phyloP scores from a whole-genome alignment of 2,329 filamentous ascomycete genomes.

The Fusarium tuaranense region DNA sequence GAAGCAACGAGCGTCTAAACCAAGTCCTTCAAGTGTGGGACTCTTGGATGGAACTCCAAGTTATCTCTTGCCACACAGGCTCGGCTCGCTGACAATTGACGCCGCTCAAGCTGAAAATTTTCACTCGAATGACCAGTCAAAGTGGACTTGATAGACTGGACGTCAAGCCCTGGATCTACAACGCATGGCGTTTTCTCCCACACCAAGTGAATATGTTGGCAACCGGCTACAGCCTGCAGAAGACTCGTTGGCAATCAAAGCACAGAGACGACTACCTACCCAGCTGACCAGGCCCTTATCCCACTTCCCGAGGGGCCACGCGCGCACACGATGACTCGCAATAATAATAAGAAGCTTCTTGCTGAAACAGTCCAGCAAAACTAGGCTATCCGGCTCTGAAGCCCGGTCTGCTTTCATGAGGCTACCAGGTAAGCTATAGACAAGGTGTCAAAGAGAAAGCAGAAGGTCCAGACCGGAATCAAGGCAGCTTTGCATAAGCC shows the following conservation, averaged over 20 bases:
- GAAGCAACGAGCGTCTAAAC: conserved; percentile 18
- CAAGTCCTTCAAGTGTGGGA: conserved; percentile 29
- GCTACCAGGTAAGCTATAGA: conserved; percentile 19
- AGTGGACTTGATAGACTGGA: background rate
- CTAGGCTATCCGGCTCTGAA: conserved; percentile 10
- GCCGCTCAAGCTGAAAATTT: conserved; percentile 11
- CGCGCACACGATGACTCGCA: conserved; percentile 15
- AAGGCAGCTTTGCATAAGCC: conserved; percentile 18
- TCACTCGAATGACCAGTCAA: conserved; percentile 6
- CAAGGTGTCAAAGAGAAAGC: conserved; percentile 8
- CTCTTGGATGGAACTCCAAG: conserved; percentile 1
- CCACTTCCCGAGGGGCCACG: conserved; percentile 1
- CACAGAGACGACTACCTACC: conserved; percentile 1
- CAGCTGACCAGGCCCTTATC: background rate
- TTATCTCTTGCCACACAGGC: conserved; percentile 18
- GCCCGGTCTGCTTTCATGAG: background rate
- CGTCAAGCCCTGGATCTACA: background rate
- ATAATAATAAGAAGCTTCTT: background rate
- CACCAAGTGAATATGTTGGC: background rate
- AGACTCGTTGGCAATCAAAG: background rate
- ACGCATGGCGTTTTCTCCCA: conserved; percentile 8
- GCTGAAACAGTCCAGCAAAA: conserved; percentile 6
- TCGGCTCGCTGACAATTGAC: conserved; percentile 1
- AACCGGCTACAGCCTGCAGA: background rate
- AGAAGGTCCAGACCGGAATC: conserved; percentile 9